phyloP scores from a whole-genome alignment of 345 rosid genomes.

The Pugionium dolabratum region DNA sequence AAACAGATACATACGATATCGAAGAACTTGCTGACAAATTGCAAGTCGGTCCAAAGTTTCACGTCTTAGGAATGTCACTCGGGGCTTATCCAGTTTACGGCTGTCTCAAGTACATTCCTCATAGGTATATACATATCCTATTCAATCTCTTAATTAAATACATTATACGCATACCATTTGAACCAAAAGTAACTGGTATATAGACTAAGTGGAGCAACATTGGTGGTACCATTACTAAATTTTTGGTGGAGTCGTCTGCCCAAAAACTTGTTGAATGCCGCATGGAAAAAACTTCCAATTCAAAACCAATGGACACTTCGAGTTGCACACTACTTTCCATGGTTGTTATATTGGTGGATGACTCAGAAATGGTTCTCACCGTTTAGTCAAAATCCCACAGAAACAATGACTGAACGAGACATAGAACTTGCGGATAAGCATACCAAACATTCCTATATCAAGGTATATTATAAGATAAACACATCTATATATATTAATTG shows the following conservation, averaged over 20 bases:
- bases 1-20: conserved; percentile 72
- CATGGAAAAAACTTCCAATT: conserved; percentile 41
- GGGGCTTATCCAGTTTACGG: conserved; percentile 73
- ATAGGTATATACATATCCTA: conserved; percentile 43
- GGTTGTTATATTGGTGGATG: conserved; percentile 90
- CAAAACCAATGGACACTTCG: conserved; percentile 51
- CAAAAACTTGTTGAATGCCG: conserved; percentile 42
- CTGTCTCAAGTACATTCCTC: conserved; percentile 76
- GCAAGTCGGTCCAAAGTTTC: conserved; percentile 69
- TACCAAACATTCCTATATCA: conserved; percentile 39
- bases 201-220: conserved; percentile 67
- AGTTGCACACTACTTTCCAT: conserved; percentile 65
- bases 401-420: conserved; percentile 44
- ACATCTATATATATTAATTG: not conserved
- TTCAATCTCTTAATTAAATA: no score
- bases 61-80: conserved; percentile 75
- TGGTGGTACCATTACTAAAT: conserved; percentile 69
- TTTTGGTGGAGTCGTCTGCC: conserved; percentile 89
- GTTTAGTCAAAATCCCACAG: conserved; percentile 45
- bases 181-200: not conserved
- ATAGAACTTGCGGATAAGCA: conserved; percentile 45
- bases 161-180: no score
- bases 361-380: conserved; percentile 75
- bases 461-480: conserved; percentile 39
- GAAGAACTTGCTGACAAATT: conserved; percentile 80